phyloP scores from a whole-genome alignment of 306 rosid species.

The Acacia crassicarpa region DNA sequence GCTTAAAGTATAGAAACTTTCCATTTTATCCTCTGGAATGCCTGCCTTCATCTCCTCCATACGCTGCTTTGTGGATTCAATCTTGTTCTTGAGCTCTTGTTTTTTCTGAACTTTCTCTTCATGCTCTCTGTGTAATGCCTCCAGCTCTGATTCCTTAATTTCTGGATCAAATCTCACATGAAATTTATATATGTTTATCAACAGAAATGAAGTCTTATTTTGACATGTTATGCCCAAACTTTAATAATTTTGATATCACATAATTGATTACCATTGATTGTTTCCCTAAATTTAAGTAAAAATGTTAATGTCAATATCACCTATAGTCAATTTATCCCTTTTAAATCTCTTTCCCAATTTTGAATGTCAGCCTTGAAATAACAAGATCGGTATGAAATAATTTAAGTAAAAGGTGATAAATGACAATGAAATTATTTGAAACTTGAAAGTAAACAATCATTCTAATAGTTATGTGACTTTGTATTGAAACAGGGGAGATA shows the following conservation, averaged over 20 bases:
- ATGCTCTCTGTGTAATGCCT: conserved; percentile 40
- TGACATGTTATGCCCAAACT: no score
- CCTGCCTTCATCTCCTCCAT: conserved; percentile 45
- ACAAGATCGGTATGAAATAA: no score
- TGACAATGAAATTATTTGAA: no score
- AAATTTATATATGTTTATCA: background rate
- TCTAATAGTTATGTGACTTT: no score
- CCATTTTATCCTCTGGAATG: conserved; percentile 35
- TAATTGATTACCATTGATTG: background rate
- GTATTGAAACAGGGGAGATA: background rate
- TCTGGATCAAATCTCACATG: conserved; percentile 17
- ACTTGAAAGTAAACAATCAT: no score
- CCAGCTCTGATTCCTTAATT: conserved; percentile 33
- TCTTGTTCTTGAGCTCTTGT: conserved; percentile 52
- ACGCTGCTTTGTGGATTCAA: conserved; percentile 38
- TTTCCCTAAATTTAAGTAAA: background rate
- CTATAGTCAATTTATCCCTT: background rate
- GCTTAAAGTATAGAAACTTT: conserved; percentile 35
- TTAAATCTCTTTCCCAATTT: no score
- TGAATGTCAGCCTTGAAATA: no score
- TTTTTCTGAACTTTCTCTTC: conserved; percentile 42
- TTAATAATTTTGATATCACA: background rate
- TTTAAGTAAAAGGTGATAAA: no score
- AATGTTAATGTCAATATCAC: background rate
- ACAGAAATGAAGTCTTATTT: background rate